Evolutionary conservation across 2,329 filamentous ascomycete species (phyloP).

Genomic region (Penicillium crustosum): DNA sequence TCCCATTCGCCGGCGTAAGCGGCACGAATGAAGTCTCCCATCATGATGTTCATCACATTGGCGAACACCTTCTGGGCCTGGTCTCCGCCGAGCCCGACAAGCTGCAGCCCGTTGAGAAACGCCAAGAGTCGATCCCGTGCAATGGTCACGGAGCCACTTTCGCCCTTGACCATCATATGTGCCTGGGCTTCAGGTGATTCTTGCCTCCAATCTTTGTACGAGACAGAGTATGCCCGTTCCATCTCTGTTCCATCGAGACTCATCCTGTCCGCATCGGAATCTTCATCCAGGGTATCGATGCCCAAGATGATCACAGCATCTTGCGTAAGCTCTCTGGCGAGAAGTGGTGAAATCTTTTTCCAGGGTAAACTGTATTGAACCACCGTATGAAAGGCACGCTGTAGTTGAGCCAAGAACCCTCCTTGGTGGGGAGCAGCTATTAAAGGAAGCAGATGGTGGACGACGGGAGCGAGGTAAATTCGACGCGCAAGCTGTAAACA

Average conservation of each 20-base stretch:
- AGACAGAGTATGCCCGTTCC: slow-evolving; percentile 37
- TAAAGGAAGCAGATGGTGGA: slow-evolving; percentile 35
- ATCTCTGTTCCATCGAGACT: slow-evolving; percentile 40
- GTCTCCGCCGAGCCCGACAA: slow-evolving; percentile 56
- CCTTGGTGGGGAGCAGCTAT: slow-evolving; percentile 29
- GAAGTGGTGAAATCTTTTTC: slow-evolving; percentile 42
- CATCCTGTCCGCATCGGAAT: slow-evolving; percentile 18
- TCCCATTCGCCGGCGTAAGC: slow-evolving; percentile 61
- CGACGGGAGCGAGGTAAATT: slow-evolving; percentile 40
- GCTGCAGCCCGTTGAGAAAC: slow-evolving; percentile 49
- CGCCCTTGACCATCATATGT: slow-evolving; percentile 37
- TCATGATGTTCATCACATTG: slow-evolving; percentile 56
- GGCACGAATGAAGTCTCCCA: slow-evolving; percentile 57
- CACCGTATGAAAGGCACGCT: slow-evolving; percentile 47
- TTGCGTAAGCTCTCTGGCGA: slow-evolving; percentile 48
- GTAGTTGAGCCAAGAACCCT: slow-evolving; percentile 38
- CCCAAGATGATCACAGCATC: slow-evolving; percentile 46
- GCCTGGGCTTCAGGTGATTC: slow-evolving; percentile 29
- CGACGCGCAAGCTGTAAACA: slow-evolving; percentile 38
- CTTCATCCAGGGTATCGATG: slow-evolving; percentile 34
- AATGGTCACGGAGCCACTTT: slow-evolving; percentile 29
- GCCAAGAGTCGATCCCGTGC: slow-evolving; percentile 37
- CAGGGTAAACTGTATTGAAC: slow-evolving; percentile 50
- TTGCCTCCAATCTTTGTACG: slow-evolving; percentile 40
- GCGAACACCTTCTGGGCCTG: slow-evolving; percentile 59